These are phyloP conservation scores for Alternaria dauci DNA, from an alignment of 2,329 filamentous ascomycete genomes.

Conservation along the genomic window DNA sequence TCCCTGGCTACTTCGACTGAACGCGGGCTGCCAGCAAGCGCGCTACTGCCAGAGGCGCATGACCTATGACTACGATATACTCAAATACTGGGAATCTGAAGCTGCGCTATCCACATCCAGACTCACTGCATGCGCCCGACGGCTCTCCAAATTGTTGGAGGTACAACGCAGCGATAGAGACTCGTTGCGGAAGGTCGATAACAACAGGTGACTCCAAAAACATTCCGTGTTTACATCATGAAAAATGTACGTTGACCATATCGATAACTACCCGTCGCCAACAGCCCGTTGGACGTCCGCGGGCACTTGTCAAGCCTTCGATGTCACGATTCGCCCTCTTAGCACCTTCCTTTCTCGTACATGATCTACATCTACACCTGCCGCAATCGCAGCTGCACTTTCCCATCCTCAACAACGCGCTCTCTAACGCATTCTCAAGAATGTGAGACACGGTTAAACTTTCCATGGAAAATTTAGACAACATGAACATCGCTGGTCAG, in stretches of 20 bases:
- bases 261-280: slow-evolving; percentile 28
- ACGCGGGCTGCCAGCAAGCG: neutral
- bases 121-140: slow-evolving; percentile 2
- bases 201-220: slow-evolving; percentile 7
- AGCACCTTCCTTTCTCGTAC: slow-evolving; percentile 31
- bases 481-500: neutral
- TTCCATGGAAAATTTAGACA: neutral
- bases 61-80: slow-evolving; percentile 1
- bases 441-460: neutral
- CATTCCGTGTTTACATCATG: slow-evolving; percentile 29
- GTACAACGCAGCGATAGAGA: slow-evolving; percentile 7
- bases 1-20: slow-evolving; percentile 76
- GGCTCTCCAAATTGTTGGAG: neutral
- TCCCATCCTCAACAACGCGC: neutral
- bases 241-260: slow-evolving; percentile 18
- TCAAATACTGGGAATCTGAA: neutral
- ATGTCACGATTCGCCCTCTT: slow-evolving; percentile 5
- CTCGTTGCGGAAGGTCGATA: slow-evolving; percentile 28
- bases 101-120: neutral
- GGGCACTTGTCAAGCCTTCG: slow-evolving; percentile 9
- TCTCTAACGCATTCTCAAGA: neutral
- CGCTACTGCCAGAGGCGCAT: neutral
- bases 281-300: slow-evolving; percentile 17
- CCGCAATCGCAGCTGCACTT: neutral
- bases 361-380: slow-evolving; percentile 18